Evolutionary conservation across 177 flowering plant genomes (phyloP), one percentile per base, ranked within the genome.

Genomic region (Vitis hybrid): DNA sequence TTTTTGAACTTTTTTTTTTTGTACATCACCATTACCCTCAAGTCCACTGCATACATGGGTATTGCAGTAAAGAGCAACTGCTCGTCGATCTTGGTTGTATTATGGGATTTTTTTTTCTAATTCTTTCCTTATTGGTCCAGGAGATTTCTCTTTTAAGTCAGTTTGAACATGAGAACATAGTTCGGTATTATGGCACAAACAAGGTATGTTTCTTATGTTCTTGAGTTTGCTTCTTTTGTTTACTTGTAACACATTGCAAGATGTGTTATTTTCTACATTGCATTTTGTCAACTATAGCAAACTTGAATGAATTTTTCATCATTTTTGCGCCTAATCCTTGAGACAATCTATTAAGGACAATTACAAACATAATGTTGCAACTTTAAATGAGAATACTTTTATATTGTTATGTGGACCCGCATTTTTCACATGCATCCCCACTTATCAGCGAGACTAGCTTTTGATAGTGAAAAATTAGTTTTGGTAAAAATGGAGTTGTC

Each of bases 151-250:
- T 91, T 56, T 73, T 89, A 56, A 89, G 93, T 68, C 88, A 82
- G 73, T 88, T 89, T 61, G 87, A 89, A 75, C 97, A 91, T 73
- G 92, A 89, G 72, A 91, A 91, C 76, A 91, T 91, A 29, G 97
- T 91, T 60, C 91, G 53, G 61, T 89, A 91, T 78, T 79, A 80
- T 76, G 94, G 97, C 64, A 91, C 91, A 26, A 84, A 86, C 70
- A 89, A 82, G 91, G 97, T 91, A 79, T 58, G 53, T 13, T 67
- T 72, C 29, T 45, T 58, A 7, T 3, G 10, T 22, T 26, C 2
- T 31, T 5, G 21, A 13, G 50, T 10, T 12, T 4, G 15, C 14
- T 60, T 51, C 39, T 49, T 56, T 51, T 60, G 16, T 59, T 19
- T 56, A 9, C 33, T 49, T 68, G 56, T 4, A 22, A 53, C 56